phyloP scores from a whole-genome alignment of 192 early-diverging fungal species.

The Dissophora globulifera region DNA sequence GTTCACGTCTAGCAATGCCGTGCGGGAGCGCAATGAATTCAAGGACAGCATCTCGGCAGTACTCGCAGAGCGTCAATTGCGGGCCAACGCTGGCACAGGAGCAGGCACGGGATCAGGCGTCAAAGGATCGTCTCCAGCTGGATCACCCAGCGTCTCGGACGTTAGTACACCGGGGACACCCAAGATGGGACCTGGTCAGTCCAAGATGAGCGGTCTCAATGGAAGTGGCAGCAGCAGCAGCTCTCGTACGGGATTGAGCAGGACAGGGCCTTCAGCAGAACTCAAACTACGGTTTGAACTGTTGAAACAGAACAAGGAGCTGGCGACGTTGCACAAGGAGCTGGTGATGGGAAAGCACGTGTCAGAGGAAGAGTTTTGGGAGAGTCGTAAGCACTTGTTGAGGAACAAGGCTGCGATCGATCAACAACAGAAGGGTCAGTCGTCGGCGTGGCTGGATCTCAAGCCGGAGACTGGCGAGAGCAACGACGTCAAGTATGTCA shows the following conservation, averaged over 20 bases:
- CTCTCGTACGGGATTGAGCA: constrained; percentile 19
- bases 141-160: constrained; percentile 20
- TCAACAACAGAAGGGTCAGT: constrained; percentile 83
- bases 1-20: constrained; percentile 58
- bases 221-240: constrained; percentile 14
- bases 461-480: constrained; percentile 75
- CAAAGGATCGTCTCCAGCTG: constrained; percentile 15
- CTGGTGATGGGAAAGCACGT: constrained; percentile 81
- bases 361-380: constrained; percentile 95
- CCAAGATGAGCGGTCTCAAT: constrained; percentile 16
- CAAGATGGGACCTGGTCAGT: constrained; percentile 22
- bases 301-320: constrained; percentile 73
- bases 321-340: constrained; percentile 77
- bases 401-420: constrained; percentile 75
- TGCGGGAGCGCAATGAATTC: constrained; percentile 58
- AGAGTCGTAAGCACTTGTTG: constrained; percentile 77
- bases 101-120: neutral
- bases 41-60: constrained; percentile 60
- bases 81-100: constrained; percentile 4
- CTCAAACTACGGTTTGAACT: constrained; percentile 69
- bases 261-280: constrained; percentile 60
- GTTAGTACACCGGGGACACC: constrained; percentile 54
- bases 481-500: constrained; percentile 82
- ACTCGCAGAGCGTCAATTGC: constrained; percentile 36
- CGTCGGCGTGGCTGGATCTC: constrained; percentile 77